phyloP scores from a whole-genome alignment of 108 stramenopile genomes.

The Mayamaea pseudoterrestris region DNA sequence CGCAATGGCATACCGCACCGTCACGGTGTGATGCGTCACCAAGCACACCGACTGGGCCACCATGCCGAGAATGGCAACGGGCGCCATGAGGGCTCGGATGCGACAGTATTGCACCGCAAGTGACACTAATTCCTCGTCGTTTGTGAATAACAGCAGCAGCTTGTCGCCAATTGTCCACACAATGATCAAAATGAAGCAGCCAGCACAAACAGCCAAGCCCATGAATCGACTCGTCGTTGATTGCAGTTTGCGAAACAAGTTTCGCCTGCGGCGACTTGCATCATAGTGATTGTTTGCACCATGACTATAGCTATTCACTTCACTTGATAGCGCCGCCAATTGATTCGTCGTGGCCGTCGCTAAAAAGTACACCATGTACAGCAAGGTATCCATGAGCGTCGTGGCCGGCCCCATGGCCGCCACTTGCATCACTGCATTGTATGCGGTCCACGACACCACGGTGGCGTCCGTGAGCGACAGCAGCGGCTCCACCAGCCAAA shows the following conservation, averaged over 20 bases:
- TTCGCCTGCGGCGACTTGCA: no score
- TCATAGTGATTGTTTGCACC: no score
- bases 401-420: slow-evolving; percentile 92
- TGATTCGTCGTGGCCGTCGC: slow-evolving; percentile 90
- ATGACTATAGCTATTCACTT: no score
- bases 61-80: slow-evolving; percentile 51
- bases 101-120: slow-evolving; percentile 52
- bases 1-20: slow-evolving; percentile 72
- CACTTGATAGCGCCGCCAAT: slow-evolving; percentile 26
- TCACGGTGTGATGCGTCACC: slow-evolving; percentile 53
- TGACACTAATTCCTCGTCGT: no score
- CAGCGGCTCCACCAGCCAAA: slow-evolving; percentile 86
- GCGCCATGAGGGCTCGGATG: slow-evolving; percentile 58
- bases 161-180: no score
- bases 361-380: slow-evolving; percentile 80
- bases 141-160: no score
- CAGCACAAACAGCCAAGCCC: slow-evolving; percentile 43
- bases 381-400: slow-evolving; percentile 68
- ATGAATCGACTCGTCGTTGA: slow-evolving; percentile 46
- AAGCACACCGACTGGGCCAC: slow-evolving; percentile 72
- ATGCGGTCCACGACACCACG: slow-evolving; percentile 53
- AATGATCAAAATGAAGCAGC: slow-evolving; percentile 32
- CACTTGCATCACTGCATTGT: slow-evolving; percentile 43
- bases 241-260: no score
- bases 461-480: slow-evolving; percentile 90